phyloP scores from a whole-genome alignment of 257 asterid species.

The Paraleonurus japonicus region DNA sequence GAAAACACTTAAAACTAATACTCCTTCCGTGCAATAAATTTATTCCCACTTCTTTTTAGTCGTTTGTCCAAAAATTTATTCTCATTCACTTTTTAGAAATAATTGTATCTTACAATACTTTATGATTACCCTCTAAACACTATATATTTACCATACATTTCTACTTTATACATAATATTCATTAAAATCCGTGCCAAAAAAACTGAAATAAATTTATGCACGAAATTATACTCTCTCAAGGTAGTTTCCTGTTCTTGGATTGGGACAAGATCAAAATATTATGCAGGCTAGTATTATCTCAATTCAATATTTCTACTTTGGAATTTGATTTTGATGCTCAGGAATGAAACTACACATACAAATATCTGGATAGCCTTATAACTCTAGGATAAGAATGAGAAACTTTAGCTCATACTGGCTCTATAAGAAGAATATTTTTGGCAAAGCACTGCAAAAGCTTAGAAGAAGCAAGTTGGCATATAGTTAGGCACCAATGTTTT shows the following conservation, averaged over 20 bases:
- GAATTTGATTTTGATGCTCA: not conserved
- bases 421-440: not conserved
- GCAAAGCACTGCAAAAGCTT: not conserved
- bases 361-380: not conserved
- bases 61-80: no score
- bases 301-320: not conserved
- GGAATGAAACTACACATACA: slow-evolving; percentile 11
- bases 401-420: slow-evolving; percentile 1
- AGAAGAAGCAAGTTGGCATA: not conserved
- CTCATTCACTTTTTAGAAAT: no score
- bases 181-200: no score
- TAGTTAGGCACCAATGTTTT: slow-evolving; percentile 63
- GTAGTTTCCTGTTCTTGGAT: not conserved
- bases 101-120: no score
- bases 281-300: not conserved
- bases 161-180: no score
- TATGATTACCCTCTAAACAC: no score
- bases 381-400: not conserved
- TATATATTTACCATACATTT: no score
- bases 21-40: no score
- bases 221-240: not conserved
- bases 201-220: no score
- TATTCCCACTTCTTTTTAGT: no score
- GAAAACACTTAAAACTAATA: no score
- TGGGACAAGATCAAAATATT: not conserved